phyloP scores from a whole-genome alignment of 176 grass and related monocot species.

The Musa beccarii region DNA sequence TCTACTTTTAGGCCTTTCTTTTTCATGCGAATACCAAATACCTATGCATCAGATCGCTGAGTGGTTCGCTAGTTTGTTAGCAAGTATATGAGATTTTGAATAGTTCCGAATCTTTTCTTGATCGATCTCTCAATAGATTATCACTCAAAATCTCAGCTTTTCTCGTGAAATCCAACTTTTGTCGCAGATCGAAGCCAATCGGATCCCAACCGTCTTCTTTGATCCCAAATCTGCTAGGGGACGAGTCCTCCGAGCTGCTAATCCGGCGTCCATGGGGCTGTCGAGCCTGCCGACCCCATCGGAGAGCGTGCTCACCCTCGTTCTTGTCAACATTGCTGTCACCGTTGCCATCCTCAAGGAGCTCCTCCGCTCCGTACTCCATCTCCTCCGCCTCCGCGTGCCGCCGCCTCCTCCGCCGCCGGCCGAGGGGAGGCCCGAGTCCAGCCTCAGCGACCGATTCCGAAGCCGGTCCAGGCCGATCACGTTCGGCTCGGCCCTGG shows the following conservation, averaged over 20 bases:
- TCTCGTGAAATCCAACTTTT: neutral
- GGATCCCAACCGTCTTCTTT: neutral
- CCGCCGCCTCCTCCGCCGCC: neutral
- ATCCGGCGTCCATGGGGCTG: slow-evolving; percentile 40
- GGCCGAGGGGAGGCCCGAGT: neutral
- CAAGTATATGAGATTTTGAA: too few relatives aligned
- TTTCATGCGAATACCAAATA: too few relatives aligned
- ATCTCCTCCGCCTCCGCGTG: slow-evolving; percentile 34
- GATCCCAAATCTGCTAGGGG: neutral
- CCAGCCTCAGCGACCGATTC: slow-evolving; percentile 51
- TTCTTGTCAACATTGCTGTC: slow-evolving; percentile 57
- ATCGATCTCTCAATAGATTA: too few relatives aligned
- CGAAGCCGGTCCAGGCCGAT: slow-evolving; percentile 43
- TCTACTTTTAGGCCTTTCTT: too few relatives aligned
- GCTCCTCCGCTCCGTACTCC: slow-evolving; percentile 31
- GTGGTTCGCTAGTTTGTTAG: too few relatives aligned
- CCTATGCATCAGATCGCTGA: too few relatives aligned
- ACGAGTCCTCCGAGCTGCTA: neutral
- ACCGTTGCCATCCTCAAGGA: slow-evolving; percentile 45
- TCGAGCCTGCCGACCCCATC: slow-evolving; percentile 60
- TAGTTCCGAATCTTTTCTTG: too few relatives aligned
- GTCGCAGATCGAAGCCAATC: neutral
- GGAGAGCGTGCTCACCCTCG: slow-evolving; percentile 47
- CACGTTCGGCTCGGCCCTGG: slow-evolving; percentile 31
- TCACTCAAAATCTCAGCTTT: neutral